Base-by-base conservation (phyloP, 2,329 filamentous ascomycete species). In the Teratosphaeria pseudoeucalypti region DNA sequence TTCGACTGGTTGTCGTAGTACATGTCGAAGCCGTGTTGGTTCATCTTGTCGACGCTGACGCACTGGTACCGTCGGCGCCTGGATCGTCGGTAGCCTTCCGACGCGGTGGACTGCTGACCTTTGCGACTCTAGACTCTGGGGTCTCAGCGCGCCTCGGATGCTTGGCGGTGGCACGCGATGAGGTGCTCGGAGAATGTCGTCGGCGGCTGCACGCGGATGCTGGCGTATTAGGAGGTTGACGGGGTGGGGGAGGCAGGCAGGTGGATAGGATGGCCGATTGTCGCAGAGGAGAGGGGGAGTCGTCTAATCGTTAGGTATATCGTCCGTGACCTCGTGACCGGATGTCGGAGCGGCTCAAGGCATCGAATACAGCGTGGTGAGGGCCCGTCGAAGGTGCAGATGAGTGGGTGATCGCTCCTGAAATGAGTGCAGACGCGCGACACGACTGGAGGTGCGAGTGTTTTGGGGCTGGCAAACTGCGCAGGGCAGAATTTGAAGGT, bases 1-100 rank as follows among this genome's bases (percentile, higher is more conserved):
- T 67, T 71, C 63, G 82, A 75, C 61, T 82, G 75, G 67, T 88
- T 88, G 66, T 89, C 86, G 76, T 88, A 84, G 78, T 89, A 91
- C 81, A 87, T 85, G 62, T 89, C 85, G 73, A 70, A 71, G 62
- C 67, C 65, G 57, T 66, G 63, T 59, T 66, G 67, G 63, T 72
- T 71, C 69, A 71, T 71, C 59, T 19, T 60, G 34, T 29, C 34
- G 53, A 11, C 16, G 29, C 11, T 0, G 32, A 16, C 14, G 12
- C n/a, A 19, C 9, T 49, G 43, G 43, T 49, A 23, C 37, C 6
- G 43, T 49, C 23, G 43, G 43, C 43, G 23, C 43, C n/a, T 19
- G 43, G 43, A 6, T 19, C 16, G 43, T n/a, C 43, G 16, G 43
- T 23, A 49, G 19, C 9, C 16, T 49, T 49, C 43, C 43, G 43